A percentile compares a stretch with the other conserved stretches of the same genome.
Evolutionary conservation across 371 early-diverging fungal genomes (phyloP).

Genomic region (Mortierella sp.): DNA sequence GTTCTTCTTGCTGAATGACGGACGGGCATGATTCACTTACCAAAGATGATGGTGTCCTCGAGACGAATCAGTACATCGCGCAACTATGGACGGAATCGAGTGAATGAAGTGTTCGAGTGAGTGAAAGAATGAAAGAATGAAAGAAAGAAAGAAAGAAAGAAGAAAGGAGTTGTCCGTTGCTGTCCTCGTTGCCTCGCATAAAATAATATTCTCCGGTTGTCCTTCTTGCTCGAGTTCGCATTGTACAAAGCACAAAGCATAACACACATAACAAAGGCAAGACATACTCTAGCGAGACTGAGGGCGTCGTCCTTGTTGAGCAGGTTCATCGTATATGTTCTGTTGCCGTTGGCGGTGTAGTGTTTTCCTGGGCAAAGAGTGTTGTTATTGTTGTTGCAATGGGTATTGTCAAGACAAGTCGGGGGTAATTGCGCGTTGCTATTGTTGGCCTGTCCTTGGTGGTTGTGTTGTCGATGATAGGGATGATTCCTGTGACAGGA

Average conservation of each 20-base stretch:
- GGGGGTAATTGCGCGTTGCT: background rate
- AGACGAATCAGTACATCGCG: conserved; percentile 85
- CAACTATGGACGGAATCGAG: conserved; percentile 64
- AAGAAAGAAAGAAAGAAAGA: too few species aligned
- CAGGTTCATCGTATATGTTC: conserved; percentile 60
- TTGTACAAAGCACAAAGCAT: too few species aligned
- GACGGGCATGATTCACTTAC: conserved; percentile 57
- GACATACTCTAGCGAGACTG: conserved; percentile 42
- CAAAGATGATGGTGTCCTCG: conserved; percentile 97
- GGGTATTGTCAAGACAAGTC: background rate
- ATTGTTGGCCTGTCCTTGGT: background rate
- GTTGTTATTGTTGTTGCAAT: background rate
- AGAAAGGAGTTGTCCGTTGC: background rate
- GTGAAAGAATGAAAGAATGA: background rate
- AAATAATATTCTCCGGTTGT: conserved; percentile 8
- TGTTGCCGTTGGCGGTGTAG: conserved; percentile 1
- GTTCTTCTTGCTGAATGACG: background rate
- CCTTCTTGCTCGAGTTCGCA: too few species aligned
- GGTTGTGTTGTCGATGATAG: background rate
- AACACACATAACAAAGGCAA: background rate
- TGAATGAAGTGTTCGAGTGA: background rate
- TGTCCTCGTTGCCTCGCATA: background rate
- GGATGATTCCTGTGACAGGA: background rate
- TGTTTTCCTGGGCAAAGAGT: background rate
- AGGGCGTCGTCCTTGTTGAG: conserved; percentile 58